Evolutionary conservation across 1,139 yeast species (phyloP).

Genomic region (Debaryomyces sp.): DNA sequence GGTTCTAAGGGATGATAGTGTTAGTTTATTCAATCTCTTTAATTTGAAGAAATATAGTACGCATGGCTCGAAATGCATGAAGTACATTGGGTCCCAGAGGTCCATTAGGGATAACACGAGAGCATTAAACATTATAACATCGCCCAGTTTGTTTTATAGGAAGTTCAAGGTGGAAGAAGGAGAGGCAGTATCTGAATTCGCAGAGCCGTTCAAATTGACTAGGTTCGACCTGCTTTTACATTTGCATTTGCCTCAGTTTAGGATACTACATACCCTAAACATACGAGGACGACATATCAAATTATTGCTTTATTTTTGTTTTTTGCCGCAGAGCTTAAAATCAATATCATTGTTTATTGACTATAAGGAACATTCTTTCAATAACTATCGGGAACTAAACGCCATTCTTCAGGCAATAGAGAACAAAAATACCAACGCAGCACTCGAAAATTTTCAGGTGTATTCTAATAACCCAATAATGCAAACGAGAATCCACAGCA

Average conservation of each 20-base stretch:
- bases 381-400: not conserved
- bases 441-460: constrained; percentile 8
- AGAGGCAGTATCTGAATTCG: not conserved
- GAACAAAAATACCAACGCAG: not conserved
- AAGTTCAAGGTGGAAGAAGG: not conserved
- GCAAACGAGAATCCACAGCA: constrained; percentile 13
- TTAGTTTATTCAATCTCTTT: not conserved
- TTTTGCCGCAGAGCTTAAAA: constrained; percentile 2
- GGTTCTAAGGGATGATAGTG: constrained; percentile 4
- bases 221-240: constrained; percentile 1
- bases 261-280: constrained; percentile 1
- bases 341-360: constrained; percentile 6
- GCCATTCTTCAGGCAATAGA: not conserved
- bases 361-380: constrained; percentile 4
- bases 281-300: constrained; percentile 5
- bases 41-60: not conserved
- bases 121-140: not conserved
- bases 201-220: not conserved
- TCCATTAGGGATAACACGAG: not conserved
- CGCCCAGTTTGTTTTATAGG: not conserved
- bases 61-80: not conserved
- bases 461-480: constrained; percentile 9
- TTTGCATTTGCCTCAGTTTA: not conserved
- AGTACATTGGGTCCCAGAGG: not conserved
- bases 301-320: not conserved